Evolutionary conservation across 768 basidiomycete genomes (phyloP), one percentile per base, ranked within the genome.

Genomic region (Mycena vitilis): DNA sequence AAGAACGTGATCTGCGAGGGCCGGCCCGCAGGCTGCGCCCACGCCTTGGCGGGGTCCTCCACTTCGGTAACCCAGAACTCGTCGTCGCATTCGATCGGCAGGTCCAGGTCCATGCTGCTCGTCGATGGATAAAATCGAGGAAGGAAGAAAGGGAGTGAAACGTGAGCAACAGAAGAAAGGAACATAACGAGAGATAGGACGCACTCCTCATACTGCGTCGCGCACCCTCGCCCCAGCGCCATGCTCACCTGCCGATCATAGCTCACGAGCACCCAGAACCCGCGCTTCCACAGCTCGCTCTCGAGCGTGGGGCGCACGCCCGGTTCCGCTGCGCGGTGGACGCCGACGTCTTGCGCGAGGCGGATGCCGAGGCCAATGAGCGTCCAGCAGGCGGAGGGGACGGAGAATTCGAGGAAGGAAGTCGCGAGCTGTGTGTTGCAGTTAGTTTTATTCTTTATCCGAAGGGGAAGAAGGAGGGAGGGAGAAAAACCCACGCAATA

Each of bases 201-300:
- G 89, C 30, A 60, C 58, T 60, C 60, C 16, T 60, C 62, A 15
- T 30, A 34, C 15, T 63, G 62, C 11, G 53, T 63, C 30, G 53
- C 45, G 22, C 52, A 54, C 20, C 53, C 18, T 11, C 93, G 82
- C 1, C 93, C 93, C 34, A 91, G 82, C 13, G 81, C 79, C 0
- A 84, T 79, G 57, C 87, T 85, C 18, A 82, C 73, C 23, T 78
- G 60, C 48, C 87, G 76, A 71, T 89, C 88, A 47, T 86, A 74
- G 23, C 72, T 15, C 4, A 63, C 53, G 6, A 63, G 53, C 18
- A 45, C 85, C 87, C 88, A 90, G 71, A 89, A 90, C 9, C 84
- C 86, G 30, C 89, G 85, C 74, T 91, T 91, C 87, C 91, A 93
- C 30, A 91, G 83, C 76, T 95, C 92, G 60, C 89, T 84, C 70